Evolutionary conservation across 2,329 filamentous ascomycete genomes (phyloP), one percentile per base, ranked within the genome.

Genomic region (Aspergillus ustus): DNA sequence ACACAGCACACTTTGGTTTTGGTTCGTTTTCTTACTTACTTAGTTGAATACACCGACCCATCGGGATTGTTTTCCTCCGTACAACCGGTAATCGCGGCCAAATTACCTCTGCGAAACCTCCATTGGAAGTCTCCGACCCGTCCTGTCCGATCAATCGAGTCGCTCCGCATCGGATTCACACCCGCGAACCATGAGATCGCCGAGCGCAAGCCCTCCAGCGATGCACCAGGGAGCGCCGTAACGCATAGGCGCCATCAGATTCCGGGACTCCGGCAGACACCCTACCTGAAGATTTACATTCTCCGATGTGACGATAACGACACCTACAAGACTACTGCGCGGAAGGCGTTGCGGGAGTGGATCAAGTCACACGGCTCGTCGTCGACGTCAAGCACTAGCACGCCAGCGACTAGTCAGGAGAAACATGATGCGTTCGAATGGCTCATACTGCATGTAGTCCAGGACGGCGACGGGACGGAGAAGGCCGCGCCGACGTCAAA

Each of bases 381-480:
- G 0, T 82, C 86, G 2, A 80, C 85, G 60, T 67, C 73, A 11
- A 67, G 75, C 60, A 69, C 70, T 29, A 54, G 22, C 15, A 49
- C 57, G 2, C 73, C 80, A 31, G 75, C 80, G 20, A 91, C 83
- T 70, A 89, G 87, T 20, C 89, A 93, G 71, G 94, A 97, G 72
- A 95, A 96, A 64, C 95, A 99, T 72, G 94, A 99, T 80, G 94
- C 95, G 0, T 97, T 91, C 69, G 95, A 99, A 77, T 98, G 93
- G 91, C 82, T 99, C 66, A 91, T 99, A 58, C 74, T 99, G 22
- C 95, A 99, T 75, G 91, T 99, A 28, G 91, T 97, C 13, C 93
- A 94, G 15, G 93, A 96, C 65, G 91, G 88, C 2, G 70, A 83
- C 70, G 78, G 82, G 28, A 80, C 86, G 3, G 92, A 96, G 66